phyloP scores from a whole-genome alignment of 495 filamentous ascomycete species.

The Neurospora sp. region DNA sequence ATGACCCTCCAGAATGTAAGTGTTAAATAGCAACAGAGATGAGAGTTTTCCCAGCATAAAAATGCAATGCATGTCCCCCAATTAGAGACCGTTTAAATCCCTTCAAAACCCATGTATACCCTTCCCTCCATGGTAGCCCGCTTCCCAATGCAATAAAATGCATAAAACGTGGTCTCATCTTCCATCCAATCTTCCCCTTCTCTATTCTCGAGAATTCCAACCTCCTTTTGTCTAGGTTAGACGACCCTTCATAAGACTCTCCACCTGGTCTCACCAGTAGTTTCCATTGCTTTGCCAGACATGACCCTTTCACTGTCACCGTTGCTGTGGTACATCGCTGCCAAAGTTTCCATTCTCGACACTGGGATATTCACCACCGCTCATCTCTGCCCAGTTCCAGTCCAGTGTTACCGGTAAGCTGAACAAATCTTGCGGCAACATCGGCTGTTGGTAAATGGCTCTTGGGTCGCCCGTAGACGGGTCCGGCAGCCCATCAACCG shows the following conservation, averaged over 20 bases:
- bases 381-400: conserved; percentile 97
- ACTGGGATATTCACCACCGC: conserved; percentile 41
- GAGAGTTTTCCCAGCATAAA: neutral
- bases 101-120: neutral
- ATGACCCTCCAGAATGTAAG: neutral
- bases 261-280: neutral
- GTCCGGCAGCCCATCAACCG: conserved; percentile 24
- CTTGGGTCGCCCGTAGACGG: conserved; percentile 21
- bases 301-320: neutral
- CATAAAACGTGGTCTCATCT: neutral
- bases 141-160: neutral
- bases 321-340: neutral
- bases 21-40: neutral
- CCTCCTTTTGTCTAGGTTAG: neutral
- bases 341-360: conserved; percentile 43
- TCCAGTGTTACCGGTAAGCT: conserved; percentile 93
- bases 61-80: neutral
- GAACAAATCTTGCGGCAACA: conserved; percentile 95
- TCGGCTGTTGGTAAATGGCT: conserved; percentile 61
- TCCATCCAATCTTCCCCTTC: neutral
- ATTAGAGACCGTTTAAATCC: neutral
- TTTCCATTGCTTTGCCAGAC: neutral
- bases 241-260: neutral
- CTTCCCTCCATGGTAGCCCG: neutral
- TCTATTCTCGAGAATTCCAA: neutral